Conservation (phyloP, 2,329 filamentous ascomycete species). For the Beauveria rudraprayagi region DNA sequence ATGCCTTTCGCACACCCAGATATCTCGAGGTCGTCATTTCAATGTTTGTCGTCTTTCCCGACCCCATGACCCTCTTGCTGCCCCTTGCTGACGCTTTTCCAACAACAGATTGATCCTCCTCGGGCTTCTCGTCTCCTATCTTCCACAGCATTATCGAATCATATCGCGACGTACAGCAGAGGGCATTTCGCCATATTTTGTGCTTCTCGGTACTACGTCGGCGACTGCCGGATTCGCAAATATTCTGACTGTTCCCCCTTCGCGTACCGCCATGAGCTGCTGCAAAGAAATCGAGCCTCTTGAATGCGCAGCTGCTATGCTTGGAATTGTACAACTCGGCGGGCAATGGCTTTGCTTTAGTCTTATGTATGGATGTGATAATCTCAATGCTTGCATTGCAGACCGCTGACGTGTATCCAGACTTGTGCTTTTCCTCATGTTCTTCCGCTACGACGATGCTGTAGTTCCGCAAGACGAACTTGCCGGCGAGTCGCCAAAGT, state of each 20-base stretch:
- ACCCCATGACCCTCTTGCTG: background rate
- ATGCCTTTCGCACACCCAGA: constrained; percentile 43
- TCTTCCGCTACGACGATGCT: constrained; percentile 64
- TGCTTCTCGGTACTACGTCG: constrained; percentile 87
- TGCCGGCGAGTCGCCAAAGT: constrained; percentile 51
- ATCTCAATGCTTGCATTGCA: background rate
- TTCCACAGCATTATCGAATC: constrained; percentile 92
- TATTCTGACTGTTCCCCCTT: constrained; percentile 80
- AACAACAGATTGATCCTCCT: constrained; percentile 60
- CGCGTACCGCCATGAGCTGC: constrained; percentile 74
- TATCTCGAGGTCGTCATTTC: constrained; percentile 49
- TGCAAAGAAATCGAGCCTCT: constrained; percentile 74
- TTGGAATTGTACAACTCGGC: constrained; percentile 86
- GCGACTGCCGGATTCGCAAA: constrained; percentile 86
- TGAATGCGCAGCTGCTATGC: constrained; percentile 74
- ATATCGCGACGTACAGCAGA: constrained; percentile 78
- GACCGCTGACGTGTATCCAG: constrained; percentile 38
- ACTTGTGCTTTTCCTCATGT: constrained; percentile 86
- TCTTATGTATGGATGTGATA: constrained; percentile 60
- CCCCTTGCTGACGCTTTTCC: constrained; percentile 14
- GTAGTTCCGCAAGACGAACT: constrained; percentile 42
- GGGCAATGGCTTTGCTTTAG: constrained; percentile 89
- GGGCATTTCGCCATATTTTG: constrained; percentile 91
- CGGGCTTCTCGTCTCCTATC: constrained; percentile 85
- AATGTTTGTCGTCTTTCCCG: constrained; percentile 31